Base-by-base conservation (phyloP, 768 basidiomycete genomes). In the Heimioporus sp. region DNA sequence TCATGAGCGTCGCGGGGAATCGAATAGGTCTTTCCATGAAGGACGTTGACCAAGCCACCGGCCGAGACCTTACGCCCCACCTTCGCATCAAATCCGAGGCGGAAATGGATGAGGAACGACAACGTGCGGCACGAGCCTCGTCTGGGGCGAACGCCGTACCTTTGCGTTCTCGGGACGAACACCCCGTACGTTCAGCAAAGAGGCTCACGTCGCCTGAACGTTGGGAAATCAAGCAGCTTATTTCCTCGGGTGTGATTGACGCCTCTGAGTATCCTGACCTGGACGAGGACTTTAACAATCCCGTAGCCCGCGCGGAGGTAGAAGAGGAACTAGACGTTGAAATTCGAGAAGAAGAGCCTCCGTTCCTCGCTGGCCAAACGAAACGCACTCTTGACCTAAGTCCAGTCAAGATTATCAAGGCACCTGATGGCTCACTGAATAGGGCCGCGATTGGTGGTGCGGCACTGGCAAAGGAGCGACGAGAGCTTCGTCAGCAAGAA, bases 161-260 rank as follows among this genome's bases (percentile, higher is more conserved):
- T 2, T 75, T 98, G 15, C 77, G 76, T 69, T 80, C 64, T 62
- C 80, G 59, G 67, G 80, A 66, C 66, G 72, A 66, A 55, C 79
- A 57, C 72, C 76, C 62, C 41, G 79, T 85, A 15, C 82, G 85
- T 31, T 90, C 88, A 3, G 92, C 93, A 0, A 94, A 93, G 64
- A 82, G 96, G 15, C 74, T 98, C 51, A 95, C 95, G 1, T 94
- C 91, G 8, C 97, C 97, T 2, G 97, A 99, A 70, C 85, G 97
- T 28, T 99, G 97, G 94, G 97, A 99, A 74, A 95, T 99, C 71
- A 98, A 98, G 70, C 97, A 98, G 67, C 82, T 99, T 51, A 97
- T 98, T 49, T 90, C 97, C 1, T 97, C 94, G 30, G 97, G 97
- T 39, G 90, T 86, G 15, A 81, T 98, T 49, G 85, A 86, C 57